Evolutionary conservation across 2,329 filamentous ascomycete species (phyloP).

Genomic region (Phialophora verrucosa): DNA sequence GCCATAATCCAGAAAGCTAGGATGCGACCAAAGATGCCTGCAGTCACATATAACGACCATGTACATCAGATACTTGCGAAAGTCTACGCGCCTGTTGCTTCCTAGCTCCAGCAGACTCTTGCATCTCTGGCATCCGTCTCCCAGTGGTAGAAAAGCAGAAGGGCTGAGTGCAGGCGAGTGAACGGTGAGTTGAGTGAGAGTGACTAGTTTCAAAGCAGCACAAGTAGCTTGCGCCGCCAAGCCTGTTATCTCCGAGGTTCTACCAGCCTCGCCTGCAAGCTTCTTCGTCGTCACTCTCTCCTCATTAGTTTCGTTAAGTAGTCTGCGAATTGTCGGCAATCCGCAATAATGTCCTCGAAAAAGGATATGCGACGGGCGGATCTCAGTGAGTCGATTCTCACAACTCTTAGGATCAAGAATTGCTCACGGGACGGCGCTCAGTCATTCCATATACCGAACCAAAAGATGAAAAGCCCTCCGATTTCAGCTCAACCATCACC

Average conservation of each 20-base stretch:
- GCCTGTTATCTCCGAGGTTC: not conserved
- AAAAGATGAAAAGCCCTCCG: conserved; percentile 66
- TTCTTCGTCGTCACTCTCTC: not conserved
- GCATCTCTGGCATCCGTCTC: too few species aligned
- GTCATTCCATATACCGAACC: conserved; percentile 89
- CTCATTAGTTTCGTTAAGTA: not conserved
- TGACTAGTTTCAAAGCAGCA: not conserved
- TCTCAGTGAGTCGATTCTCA: conserved; percentile 63
- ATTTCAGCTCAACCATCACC: conserved; percentile 71
- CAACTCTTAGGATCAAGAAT: conserved; percentile 5
- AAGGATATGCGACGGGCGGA: conserved; percentile 79
- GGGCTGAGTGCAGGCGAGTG: too few species aligned
- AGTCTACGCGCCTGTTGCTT: too few species aligned
- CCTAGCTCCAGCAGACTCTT: too few species aligned
- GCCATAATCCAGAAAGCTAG: too few species aligned
- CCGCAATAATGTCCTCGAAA: conserved; percentile 65
- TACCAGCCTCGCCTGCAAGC: not conserved
- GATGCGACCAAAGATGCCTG: too few species aligned
- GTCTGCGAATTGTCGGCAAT: not conserved
- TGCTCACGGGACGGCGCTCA: conserved; percentile 46
- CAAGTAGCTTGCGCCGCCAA: not conserved
- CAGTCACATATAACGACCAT: too few species aligned
- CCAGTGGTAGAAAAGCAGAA: too few species aligned
- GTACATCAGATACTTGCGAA: too few species aligned
- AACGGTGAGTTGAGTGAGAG: not conserved